phyloP scores from a whole-genome alignment of 768 basidiomycete genomes.

The Coprinopsis sp. region DNA sequence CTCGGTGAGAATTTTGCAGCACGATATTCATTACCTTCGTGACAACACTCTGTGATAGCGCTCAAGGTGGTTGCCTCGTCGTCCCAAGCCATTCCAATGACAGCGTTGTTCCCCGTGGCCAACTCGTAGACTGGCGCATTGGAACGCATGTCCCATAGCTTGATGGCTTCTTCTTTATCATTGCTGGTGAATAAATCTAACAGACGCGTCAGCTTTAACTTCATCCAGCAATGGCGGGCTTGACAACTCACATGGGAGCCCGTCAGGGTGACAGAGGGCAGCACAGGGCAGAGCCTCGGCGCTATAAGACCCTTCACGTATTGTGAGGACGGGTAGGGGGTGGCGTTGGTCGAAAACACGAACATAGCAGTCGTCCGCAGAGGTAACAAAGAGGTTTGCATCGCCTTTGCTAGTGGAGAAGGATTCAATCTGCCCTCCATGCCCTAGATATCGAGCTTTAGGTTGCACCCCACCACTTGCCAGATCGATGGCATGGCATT shows the following conservation, averaged over 20 bases:
- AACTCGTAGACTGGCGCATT: slow-evolving; percentile 34
- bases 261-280: slow-evolving; percentile 32
- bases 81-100: slow-evolving; percentile 33
- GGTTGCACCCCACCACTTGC: slow-evolving; percentile 30
- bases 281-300: slow-evolving; percentile 19
- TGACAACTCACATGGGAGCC: slow-evolving; percentile 28
- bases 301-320: no score
- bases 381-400: slow-evolving; percentile 31
- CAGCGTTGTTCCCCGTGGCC: slow-evolving; percentile 40
- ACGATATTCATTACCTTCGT: slow-evolving; percentile 14
- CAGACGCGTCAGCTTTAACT: slow-evolving; percentile 1
- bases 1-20: slow-evolving; percentile 12
- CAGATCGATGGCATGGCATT: slow-evolving; percentile 26
- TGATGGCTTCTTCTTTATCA: slow-evolving; percentile 26
- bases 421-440: slow-evolving; percentile 26
- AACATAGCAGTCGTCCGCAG: slow-evolving; percentile 32
- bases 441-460: slow-evolving; percentile 31
- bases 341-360: slow-evolving; percentile 35
- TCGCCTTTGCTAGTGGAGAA: slow-evolving; percentile 33
- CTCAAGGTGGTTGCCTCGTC: slow-evolving; percentile 23
- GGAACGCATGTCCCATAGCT: slow-evolving; percentile 40
- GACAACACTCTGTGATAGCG: slow-evolving; percentile 30
- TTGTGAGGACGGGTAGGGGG: slow-evolving; percentile 31
- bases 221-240: not conserved
- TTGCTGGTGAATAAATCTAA: slow-evolving; percentile 29